Evolutionary conservation across 1,284 basidiomycete species (phyloP), one percentile per base, ranked within the genome.

Genomic region (Ustilago sp.): DNA sequence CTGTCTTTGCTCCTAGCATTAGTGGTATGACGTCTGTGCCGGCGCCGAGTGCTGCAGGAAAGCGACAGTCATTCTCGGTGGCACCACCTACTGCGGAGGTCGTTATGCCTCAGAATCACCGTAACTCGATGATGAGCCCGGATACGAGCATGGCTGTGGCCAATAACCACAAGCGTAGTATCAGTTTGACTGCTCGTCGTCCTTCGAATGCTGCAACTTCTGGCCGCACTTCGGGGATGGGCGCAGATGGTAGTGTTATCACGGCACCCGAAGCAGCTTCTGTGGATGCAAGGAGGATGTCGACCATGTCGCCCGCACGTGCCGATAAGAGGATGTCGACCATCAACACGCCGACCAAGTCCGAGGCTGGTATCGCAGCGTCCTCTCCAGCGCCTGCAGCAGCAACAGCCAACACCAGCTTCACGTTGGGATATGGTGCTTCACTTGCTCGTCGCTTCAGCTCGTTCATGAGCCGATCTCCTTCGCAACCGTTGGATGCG

Each of bases 381-480:
- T 47, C 74, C 3, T 59, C 70, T 13, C 55, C 67, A 17, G 51
- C 64, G 28, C 63, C 63, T 41, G 52, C 64, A 23, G 43, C 71
- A n/a, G 23, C 71, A n/a, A 17, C 59, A 9, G 52, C 59, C 56
- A 69, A 69, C 59, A 75, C 63, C 8, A 70, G 64, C 58, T 64
- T 65, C 53, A 52, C 70, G 36, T 39, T 73, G 28, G 71, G 71
- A 6, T 80, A 78, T n/a, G 77, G 79, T 12, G 68, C 73, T 0
- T 77, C 65, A 0, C 58, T 85, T 9, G 70, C 77, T 15, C 76
- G 80, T 17, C 69, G 83, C 8, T 83, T 83, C 64, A 83, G 84
- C 53, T 77, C 78, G 8, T 69, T 85, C 60, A 74, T 81, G 50
- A 69, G 79, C 19, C 72, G 81, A 5, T 81, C 79, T 12, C 82